phyloP scores from a whole-genome alignment of 208 protist species.

The Leishmania lainsoni region DNA sequence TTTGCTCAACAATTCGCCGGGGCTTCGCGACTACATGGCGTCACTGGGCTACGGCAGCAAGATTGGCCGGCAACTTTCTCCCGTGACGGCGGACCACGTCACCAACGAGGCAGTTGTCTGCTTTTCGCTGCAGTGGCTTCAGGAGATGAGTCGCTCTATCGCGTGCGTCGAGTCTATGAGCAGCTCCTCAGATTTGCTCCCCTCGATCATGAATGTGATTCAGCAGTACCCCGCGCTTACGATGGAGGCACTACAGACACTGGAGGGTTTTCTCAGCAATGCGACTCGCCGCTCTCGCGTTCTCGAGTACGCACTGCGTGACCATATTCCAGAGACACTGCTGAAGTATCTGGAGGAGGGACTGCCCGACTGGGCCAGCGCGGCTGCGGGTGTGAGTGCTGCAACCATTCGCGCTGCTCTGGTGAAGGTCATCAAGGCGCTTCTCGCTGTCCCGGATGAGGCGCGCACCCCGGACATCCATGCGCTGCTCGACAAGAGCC shows the following conservation, averaged over 20 bases:
- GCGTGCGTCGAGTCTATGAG: conserved; percentile 65
- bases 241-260: conserved; percentile 52
- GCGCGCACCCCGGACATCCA: conserved; percentile 40
- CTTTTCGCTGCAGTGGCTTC: conserved; percentile 53
- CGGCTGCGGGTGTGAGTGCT: conserved; percentile 36
- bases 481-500: conserved; percentile 52
- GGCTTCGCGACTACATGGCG: conserved; percentile 62
- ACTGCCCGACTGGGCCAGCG: conserved; percentile 37
- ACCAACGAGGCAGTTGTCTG: conserved; percentile 9
- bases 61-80: conserved; percentile 42
- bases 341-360: conserved; percentile 64
- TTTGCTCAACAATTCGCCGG: conserved; percentile 50
- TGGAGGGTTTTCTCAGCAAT: conserved; percentile 62
- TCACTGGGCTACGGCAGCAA: conserved; percentile 76
- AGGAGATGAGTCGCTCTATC: conserved; percentile 56
- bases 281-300: conserved; percentile 35
- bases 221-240: conserved; percentile 23
- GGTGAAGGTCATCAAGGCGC: conserved; percentile 86
- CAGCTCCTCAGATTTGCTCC: conserved; percentile 44
- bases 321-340: conserved; percentile 58
- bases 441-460: conserved; percentile 55
- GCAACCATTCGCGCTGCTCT: conserved; percentile 80
- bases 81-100: background rate
- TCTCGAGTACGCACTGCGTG: conserved; percentile 35
- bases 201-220: conserved; percentile 45